Evolutionary conservation across 192 early-diverging fungal species (phyloP).

Genomic region (Backusella morwellensis): DNA sequence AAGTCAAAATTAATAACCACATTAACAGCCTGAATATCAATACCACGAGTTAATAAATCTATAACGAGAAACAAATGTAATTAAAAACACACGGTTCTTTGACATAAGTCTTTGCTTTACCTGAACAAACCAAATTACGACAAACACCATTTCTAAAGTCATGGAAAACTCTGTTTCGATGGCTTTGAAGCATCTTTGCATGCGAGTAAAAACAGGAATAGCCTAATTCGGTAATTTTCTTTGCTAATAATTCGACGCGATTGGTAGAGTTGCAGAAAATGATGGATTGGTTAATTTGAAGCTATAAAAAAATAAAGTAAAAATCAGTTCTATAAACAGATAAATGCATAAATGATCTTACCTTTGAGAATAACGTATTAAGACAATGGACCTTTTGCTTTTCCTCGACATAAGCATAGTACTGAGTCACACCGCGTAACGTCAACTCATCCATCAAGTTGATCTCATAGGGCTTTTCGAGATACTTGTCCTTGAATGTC

Average conservation of each 20-base stretch:
- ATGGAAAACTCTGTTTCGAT: constrained; percentile 99
- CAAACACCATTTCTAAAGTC: constrained; percentile 98
- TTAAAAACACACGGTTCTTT: too few relatives aligned
- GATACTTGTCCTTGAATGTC: constrained; percentile 94
- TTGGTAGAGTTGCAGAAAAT: constrained; percentile 99
- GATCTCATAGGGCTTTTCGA: constrained; percentile 97
- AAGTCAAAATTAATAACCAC: constrained; percentile 99
- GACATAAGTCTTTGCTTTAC: constrained; percentile 30
- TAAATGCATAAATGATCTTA: not conserved
- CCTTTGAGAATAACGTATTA: constrained; percentile 90
- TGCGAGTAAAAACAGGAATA: constrained; percentile 99
- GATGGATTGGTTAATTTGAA: constrained; percentile 99
- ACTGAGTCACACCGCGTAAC: constrained; percentile 96
- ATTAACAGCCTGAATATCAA: constrained; percentile 99
- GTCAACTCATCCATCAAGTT: constrained; percentile 99
- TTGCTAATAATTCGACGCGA: constrained; percentile 97
- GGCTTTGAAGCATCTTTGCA: constrained; percentile 96
- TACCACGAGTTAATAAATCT: constrained; percentile 97
- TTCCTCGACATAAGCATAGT: constrained; percentile 99
- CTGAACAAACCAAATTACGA: constrained; percentile 96
- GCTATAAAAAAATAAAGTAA: constrained; percentile 34
- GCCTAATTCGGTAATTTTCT: constrained; percentile 98
- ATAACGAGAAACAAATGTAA: not conserved
- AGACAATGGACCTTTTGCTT: constrained; percentile 97
- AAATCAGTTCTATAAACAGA: not conserved